Conservation (phyloP, 2,329 filamentous ascomycete species). For the Blastomyces gilchristii region DNA sequence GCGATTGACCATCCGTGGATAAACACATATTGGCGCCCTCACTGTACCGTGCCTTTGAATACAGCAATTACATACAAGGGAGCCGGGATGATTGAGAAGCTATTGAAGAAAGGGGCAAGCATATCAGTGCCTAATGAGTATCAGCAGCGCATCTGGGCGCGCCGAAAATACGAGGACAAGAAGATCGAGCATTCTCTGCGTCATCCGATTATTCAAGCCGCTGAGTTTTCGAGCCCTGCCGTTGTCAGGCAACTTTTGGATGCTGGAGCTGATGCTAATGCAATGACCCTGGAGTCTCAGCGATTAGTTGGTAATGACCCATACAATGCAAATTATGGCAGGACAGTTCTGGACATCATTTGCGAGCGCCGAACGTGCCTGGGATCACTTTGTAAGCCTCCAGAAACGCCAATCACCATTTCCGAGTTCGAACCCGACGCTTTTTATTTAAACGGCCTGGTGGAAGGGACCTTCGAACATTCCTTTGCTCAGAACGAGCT, state of each 20-base stretch:
- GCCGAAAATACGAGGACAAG: slow-evolving; percentile 39
- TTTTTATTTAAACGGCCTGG: slow-evolving; percentile 41
- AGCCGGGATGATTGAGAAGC: slow-evolving; percentile 43
- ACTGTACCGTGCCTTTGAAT: slow-evolving; percentile 30
- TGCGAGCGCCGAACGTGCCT: slow-evolving; percentile 42
- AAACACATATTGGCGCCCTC: slow-evolving; percentile 47
- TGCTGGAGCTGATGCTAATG: slow-evolving; percentile 56
- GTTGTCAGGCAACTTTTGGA: slow-evolving; percentile 51
- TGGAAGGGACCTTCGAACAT: slow-evolving; percentile 48
- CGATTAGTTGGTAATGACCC: slow-evolving; percentile 6
- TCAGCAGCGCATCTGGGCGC: slow-evolving; percentile 11
- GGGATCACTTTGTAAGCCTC: slow-evolving; percentile 34
- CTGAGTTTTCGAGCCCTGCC: slow-evolving; percentile 41
- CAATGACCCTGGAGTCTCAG: slow-evolving; percentile 38
- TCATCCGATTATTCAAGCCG: slow-evolving; percentile 59
- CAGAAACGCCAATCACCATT: background rate
- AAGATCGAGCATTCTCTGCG: slow-evolving; percentile 40
- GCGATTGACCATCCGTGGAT: slow-evolving; percentile 55
- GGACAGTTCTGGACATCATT: slow-evolving; percentile 50
- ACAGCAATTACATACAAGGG: slow-evolving; percentile 31
- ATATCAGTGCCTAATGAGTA: slow-evolving; percentile 46
- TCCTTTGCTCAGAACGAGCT: slow-evolving; percentile 39
- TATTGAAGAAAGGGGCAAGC: slow-evolving; percentile 53
- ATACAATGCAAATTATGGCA: slow-evolving; percentile 29
- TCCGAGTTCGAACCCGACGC: slow-evolving; percentile 27